Conservation (phyloP, 1,284 basidiomycete species). For the Ceraceosorus guamensis region DNA sequence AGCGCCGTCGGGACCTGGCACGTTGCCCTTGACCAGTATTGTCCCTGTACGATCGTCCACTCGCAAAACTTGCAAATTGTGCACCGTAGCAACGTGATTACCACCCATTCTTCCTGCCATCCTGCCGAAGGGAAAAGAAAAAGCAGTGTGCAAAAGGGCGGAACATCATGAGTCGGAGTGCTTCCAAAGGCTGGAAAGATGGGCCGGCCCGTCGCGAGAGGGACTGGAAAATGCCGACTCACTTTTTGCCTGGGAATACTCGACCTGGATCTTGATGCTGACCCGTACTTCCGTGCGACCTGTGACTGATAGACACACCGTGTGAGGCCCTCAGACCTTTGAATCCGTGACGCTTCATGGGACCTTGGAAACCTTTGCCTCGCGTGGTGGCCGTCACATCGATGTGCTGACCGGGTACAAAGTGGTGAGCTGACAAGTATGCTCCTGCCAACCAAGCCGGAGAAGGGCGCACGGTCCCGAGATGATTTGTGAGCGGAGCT, state of each 20-base stretch:
- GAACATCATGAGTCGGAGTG: too few relatives aligned
- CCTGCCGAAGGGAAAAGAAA: slow-evolving; percentile 17
- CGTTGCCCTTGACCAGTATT: slow-evolving; percentile 66
- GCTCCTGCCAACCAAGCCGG: slow-evolving; percentile 59
- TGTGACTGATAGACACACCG: slow-evolving; percentile 91
- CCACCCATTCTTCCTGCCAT: slow-evolving; percentile 94
- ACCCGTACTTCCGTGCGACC: slow-evolving; percentile 86
- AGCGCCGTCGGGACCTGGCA: slow-evolving; percentile 55
- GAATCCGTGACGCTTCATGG: slow-evolving; percentile 95
- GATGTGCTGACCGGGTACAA: slow-evolving; percentile 93
- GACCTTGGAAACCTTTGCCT: slow-evolving; percentile 94
- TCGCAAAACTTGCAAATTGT: slow-evolving; percentile 82
- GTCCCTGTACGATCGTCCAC: slow-evolving; percentile 59
- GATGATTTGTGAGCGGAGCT: too few relatives aligned
- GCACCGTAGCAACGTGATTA: slow-evolving; percentile 52
- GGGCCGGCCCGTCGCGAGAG: too few relatives aligned
- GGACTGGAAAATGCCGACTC: neutral
- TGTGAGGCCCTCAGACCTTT: slow-evolving; percentile 86
- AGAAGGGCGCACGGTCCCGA: too few relatives aligned
- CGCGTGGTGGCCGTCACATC: slow-evolving; percentile 89
- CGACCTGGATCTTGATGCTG: slow-evolving; percentile 83
- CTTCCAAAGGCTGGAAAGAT: too few relatives aligned
- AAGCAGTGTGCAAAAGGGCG: too few relatives aligned
- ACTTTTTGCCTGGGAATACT: slow-evolving; percentile 87
- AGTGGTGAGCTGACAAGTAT: slow-evolving; percentile 81